Evolutionary conservation across 768 basidiomycete genomes (phyloP).

Genomic region (Nidularia sp.): DNA sequence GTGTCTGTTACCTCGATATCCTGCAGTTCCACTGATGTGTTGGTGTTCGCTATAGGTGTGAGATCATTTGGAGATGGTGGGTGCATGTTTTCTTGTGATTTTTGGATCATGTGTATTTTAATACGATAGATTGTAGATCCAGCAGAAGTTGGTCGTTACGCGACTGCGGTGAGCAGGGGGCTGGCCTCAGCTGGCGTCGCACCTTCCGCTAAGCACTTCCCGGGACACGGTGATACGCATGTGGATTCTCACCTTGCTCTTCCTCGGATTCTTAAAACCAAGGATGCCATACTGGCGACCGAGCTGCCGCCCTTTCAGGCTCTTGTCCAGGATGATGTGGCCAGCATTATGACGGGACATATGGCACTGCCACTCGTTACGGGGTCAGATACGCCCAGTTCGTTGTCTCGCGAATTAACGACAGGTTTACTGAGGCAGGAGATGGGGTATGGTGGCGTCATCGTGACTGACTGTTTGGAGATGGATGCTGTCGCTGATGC

Average conservation of each 20-base stretch:
- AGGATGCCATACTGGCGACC: conserved; percentile 30
- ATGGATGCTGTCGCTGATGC: conserved; percentile 66
- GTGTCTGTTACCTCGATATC: conserved; percentile 7
- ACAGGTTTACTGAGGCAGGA: conserved; percentile 46
- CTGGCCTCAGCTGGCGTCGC: conserved; percentile 47
- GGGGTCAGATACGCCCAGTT: conserved; percentile 51
- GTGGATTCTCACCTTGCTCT: conserved; percentile 68
- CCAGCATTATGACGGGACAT: conserved; percentile 71
- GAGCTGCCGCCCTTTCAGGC: conserved; percentile 60
- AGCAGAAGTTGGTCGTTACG: conserved; percentile 42
- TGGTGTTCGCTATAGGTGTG: conserved; percentile 59
- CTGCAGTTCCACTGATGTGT: neutral
- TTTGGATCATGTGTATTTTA: neutral
- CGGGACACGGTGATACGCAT: conserved; percentile 71
- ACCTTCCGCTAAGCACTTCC: conserved; percentile 67
- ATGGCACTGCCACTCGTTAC: conserved; percentile 63
- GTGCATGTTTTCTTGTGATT: conserved; percentile 5
- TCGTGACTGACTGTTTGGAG: conserved; percentile 74
- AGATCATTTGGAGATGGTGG: conserved; percentile 68
- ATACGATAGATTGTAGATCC: conserved; percentile 42
- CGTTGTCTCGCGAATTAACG: conserved; percentile 51
- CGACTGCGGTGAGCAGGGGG: conserved; percentile 42
- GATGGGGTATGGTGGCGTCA: conserved; percentile 51
- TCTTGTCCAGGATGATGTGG: conserved; percentile 34
- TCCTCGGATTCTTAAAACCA: conserved; percentile 53